Conservation (phyloP, 352 stramenopile species). For the Peronospora farinosa region DNA sequence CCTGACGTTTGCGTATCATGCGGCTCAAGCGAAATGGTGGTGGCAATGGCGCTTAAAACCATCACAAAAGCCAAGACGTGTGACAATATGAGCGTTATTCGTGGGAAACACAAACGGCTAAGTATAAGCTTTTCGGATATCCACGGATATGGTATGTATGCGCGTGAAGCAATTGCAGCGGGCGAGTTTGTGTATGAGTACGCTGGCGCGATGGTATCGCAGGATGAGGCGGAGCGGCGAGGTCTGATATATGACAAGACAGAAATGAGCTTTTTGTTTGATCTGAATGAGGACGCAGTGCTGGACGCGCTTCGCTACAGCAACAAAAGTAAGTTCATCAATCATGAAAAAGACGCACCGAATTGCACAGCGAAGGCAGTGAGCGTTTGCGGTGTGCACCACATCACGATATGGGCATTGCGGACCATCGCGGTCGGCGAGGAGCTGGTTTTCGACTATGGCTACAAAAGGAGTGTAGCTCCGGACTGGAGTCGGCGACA, state of each 20-base stretch:
- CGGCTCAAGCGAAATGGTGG: conserved; percentile 37
- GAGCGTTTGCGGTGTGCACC: conserved; percentile 78
- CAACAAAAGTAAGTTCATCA: conserved; percentile 90
- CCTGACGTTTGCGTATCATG: conserved; percentile 46
- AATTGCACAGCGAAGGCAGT: conserved; percentile 80
- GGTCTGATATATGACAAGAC: conserved; percentile 77
- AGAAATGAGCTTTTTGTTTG: conserved; percentile 87
- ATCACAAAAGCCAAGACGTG: background rate
- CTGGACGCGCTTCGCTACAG: conserved; percentile 85
- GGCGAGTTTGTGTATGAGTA: conserved; percentile 65
- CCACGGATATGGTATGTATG: conserved; percentile 52
- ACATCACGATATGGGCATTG: conserved; percentile 86
- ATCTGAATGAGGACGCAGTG: conserved; percentile 83
- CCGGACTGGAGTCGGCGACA: conserved; percentile 47
- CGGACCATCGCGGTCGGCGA: conserved; percentile 70
- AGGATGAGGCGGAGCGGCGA: conserved; percentile 55
- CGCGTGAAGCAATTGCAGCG: conserved; percentile 32
- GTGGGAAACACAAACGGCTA: conserved; percentile 29
- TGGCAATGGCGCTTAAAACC: conserved; percentile 10
- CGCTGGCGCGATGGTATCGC: conserved; percentile 44
- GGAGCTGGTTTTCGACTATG: conserved; percentile 60
- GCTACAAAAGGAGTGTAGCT: conserved; percentile 48
- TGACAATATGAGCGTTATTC: conserved; percentile 23
- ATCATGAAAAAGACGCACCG: conserved; percentile 50
- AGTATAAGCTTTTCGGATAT: conserved; percentile 41